Conservation (phyloP, 1,139 yeast species). For the Lodderomyces parapsilosis region DNA sequence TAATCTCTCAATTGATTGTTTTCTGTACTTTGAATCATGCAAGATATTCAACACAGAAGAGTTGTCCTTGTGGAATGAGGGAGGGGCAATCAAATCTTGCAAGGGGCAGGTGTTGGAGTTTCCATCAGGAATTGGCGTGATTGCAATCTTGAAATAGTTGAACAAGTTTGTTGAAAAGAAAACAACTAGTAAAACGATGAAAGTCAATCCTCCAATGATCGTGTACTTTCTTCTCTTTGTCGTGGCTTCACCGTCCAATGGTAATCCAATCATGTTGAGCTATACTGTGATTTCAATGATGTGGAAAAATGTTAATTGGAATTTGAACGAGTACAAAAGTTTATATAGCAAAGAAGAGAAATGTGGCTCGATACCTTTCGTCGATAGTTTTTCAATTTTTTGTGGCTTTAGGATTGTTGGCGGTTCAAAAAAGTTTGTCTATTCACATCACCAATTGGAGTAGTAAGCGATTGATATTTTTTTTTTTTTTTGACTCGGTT, state of each 20-base stretch:
- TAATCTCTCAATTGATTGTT: conserved; percentile 34
- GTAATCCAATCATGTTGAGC: conserved; percentile 19
- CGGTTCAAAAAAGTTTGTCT: no score
- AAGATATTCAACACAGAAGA: conserved; percentile 33
- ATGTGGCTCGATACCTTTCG: no score
- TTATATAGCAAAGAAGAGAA: no score
- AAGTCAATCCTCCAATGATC: conserved; percentile 12
- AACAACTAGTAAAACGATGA: conserved; percentile 16
- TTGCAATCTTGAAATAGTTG: conserved; percentile 22
- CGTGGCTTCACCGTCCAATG: conserved; percentile 12
- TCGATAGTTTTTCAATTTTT: no score
- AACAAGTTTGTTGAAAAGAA: conserved; percentile 23
- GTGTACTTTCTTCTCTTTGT: conserved; percentile 6
- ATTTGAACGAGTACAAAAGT: no score
- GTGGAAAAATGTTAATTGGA: no score
- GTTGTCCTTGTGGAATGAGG: conserved; percentile 29
- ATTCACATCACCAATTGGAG: no score
- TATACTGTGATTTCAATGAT: no score
- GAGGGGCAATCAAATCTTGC: conserved; percentile 30
- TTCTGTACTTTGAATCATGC: conserved; percentile 33
- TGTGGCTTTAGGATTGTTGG: no score
- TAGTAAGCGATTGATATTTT: no score
- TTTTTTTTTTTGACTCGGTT: no score
- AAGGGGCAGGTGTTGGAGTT: conserved; percentile 27
- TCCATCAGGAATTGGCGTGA: conserved; percentile 21